phyloP scores from a whole-genome alignment of 768 basidiomycete genomes.

The Gloeostereum incarnatum region DNA sequence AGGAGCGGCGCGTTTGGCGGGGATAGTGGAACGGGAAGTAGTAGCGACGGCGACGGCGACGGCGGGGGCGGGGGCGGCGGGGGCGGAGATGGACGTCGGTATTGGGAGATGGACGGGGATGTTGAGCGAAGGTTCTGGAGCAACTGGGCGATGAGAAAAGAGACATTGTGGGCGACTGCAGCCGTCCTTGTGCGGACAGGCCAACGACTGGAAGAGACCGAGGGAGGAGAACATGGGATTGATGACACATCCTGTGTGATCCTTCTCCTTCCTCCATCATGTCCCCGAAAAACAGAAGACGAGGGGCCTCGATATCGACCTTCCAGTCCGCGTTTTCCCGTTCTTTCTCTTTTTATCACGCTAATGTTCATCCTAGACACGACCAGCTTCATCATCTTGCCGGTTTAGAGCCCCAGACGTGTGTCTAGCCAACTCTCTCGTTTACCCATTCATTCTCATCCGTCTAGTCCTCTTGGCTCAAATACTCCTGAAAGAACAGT shows the following conservation, averaged over 20 bases:
- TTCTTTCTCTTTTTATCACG: background rate
- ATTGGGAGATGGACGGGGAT: slow-evolving; percentile 23
- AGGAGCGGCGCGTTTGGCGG: slow-evolving; percentile 40
- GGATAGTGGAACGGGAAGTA: slow-evolving; percentile 22
- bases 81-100: slow-evolving; percentile 7
- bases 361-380: background rate
- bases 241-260: background rate
- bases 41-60: background rate
- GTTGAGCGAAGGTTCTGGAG: slow-evolving; percentile 23
- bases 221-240: slow-evolving; percentile 53
- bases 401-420: background rate
- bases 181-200: slow-evolving; percentile 44
- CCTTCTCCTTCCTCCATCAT: background rate
- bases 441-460: background rate
- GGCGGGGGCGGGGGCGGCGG: slow-evolving; percentile 10
- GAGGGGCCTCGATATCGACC: background rate
- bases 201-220: slow-evolving; percentile 44
- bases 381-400: background rate
- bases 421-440: background rate
- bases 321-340: background rate
- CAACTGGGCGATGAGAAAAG: slow-evolving; percentile 50
- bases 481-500: slow-evolving; percentile 23
- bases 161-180: slow-evolving; percentile 51
- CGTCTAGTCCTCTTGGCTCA: slow-evolving; percentile 27
- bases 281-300: background rate